Evolutionary conservation across 164 flowering plant species (phyloP).

Genomic region (Umbilicus rupestris): DNA sequence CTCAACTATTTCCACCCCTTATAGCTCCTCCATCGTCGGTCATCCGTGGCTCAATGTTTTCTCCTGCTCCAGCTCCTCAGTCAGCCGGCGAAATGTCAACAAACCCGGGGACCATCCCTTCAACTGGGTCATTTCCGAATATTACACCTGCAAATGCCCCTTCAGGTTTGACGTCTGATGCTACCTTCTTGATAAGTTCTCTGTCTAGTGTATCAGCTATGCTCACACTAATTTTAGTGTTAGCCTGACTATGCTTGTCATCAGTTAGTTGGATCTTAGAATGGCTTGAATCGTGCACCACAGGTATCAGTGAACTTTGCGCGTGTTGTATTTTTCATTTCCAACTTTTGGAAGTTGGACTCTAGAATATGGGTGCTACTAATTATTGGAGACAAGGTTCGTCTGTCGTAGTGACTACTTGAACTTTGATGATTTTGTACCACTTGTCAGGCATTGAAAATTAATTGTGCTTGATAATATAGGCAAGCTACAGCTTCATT

Average conservation of each 20-base stretch:
- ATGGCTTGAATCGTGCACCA: too few species aligned
- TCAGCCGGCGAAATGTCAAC: slow-evolving; percentile 28
- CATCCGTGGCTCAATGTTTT: slow-evolving; percentile 23
- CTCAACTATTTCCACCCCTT: slow-evolving; percentile 67
- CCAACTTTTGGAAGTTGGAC: too few species aligned
- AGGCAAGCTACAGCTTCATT: not conserved
- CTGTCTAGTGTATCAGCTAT: not conserved
- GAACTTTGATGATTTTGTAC: not conserved
- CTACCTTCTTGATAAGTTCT: not conserved
- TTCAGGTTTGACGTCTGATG: not conserved
- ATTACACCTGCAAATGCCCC: not conserved
- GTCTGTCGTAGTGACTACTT: not conserved
- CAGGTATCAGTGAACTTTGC: too few species aligned
- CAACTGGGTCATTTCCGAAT: slow-evolving; percentile 38
- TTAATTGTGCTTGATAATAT: too few species aligned
- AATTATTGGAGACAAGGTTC: too few species aligned
- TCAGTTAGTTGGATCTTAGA: too few species aligned
- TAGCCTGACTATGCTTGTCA: not conserved
- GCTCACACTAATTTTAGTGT: not conserved
- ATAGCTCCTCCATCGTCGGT: slow-evolving; percentile 54
- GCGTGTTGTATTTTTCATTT: too few species aligned
- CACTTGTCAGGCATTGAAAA: too few species aligned
- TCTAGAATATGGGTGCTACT: too few species aligned
- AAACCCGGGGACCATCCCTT: slow-evolving; percentile 40
- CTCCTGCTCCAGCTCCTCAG: slow-evolving; percentile 71